Conservation (phyloP, 2,329 filamentous ascomycete genomes). For the Drechslera avenae region DNA sequence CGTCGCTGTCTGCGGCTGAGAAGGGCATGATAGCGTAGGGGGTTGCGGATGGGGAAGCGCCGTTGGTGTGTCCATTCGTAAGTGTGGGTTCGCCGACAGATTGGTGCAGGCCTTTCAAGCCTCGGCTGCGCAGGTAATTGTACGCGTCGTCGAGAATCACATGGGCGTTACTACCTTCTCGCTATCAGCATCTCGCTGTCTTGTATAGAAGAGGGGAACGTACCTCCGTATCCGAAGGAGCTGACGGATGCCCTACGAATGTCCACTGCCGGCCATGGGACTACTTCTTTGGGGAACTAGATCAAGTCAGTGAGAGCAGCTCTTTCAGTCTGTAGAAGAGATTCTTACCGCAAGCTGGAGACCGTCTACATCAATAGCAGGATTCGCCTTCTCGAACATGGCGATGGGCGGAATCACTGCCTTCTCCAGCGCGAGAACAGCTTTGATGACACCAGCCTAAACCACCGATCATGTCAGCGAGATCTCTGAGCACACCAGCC, state of each 20-base stretch:
- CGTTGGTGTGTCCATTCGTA: neutral
- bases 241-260: conserved; percentile 14
- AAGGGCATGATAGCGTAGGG: conserved; percentile 31
- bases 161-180: conserved; percentile 24
- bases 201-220: too few species aligned
- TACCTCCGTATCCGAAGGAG: conserved; percentile 25
- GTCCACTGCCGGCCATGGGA: too few species aligned
- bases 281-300: neutral
- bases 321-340: too few species aligned
- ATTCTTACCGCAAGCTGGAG: neutral
- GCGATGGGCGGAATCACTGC: conserved; percentile 31
- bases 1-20: conserved; percentile 13
- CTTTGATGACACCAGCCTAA: neutral
- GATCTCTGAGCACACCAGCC: too few species aligned
- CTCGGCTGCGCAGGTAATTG: conserved; percentile 6
- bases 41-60: neutral
- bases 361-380: conserved; percentile 10
- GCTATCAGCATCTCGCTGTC: too few species aligned
- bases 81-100: neutral
- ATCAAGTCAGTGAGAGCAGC: too few species aligned
- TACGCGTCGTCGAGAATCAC: conserved; percentile 21
- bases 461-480: too few species aligned
- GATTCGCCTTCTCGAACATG: conserved; percentile 17
- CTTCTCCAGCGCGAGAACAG: neutral
- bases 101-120: conserved; percentile 4